A percentile compares a stretch with the other conserved stretches of the same genome.
Evolutionary conservation across 192 early-diverging fungal species (phyloP).

Genomic region (Rhizophagus clarus): DNA sequence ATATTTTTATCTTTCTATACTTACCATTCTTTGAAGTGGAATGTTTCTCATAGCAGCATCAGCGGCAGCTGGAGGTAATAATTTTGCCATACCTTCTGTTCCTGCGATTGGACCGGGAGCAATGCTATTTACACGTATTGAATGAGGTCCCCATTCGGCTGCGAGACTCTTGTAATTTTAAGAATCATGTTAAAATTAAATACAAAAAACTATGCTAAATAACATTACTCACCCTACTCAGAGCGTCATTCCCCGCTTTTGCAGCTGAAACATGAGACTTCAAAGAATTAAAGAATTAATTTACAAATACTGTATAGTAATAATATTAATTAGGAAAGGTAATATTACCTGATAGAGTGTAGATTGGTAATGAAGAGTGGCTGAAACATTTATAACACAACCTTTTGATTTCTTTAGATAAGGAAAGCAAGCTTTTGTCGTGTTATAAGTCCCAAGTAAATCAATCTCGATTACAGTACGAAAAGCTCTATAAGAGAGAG

Average conservation of each 20-base stretch:
- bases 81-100: slow-evolving; percentile 45
- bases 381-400: slow-evolving; percentile 68
- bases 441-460: slow-evolving; percentile 76
- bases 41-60: neutral
- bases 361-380: slow-evolving; percentile 65
- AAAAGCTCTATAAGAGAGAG: slow-evolving; percentile 73
- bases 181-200: slow-evolving; percentile 31
- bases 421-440: slow-evolving; percentile 68
- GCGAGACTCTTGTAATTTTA: slow-evolving; percentile 38
- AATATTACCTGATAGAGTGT: slow-evolving; percentile 36
- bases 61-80: slow-evolving; percentile 34
- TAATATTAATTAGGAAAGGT: neutral
- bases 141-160: slow-evolving; percentile 72
- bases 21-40: slow-evolving; percentile 22
- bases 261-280: slow-evolving; percentile 58
- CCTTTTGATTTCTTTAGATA: slow-evolving; percentile 70
- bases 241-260: slow-evolving; percentile 65
- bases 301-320: neutral
- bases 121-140: slow-evolving; percentile 70
- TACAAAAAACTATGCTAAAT: neutral
- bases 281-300: slow-evolving; percentile 34
- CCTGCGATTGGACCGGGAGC: slow-evolving; percentile 62
- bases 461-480: slow-evolving; percentile 68
- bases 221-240: slow-evolving; percentile 28
- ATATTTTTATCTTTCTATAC: neutral